phyloP scores from a whole-genome alignment of 495 filamentous ascomycete genomes.

The Hypoxylon intermedium region DNA sequence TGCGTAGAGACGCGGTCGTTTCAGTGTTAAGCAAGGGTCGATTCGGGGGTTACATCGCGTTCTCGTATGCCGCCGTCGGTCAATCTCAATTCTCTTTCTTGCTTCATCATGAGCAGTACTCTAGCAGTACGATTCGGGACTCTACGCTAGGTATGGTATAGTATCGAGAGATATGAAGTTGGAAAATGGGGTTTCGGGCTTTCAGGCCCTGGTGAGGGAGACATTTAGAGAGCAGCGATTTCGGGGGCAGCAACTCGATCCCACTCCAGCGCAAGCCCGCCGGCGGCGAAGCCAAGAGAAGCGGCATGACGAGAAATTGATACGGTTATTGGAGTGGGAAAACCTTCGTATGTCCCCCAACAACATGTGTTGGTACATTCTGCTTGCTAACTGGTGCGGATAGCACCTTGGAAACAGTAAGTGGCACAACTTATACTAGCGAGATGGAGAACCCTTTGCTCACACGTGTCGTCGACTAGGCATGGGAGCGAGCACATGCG shows the following conservation, averaged over 20 bases:
- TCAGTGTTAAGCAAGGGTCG: conserved; percentile 16
- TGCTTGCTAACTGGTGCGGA: neutral
- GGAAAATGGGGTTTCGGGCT: conserved; percentile 14
- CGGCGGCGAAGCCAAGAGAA: neutral
- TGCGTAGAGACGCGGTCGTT: conserved; percentile 2
- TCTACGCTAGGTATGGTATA: neutral
- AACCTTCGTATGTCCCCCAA: conserved; percentile 8
- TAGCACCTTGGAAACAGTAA: conserved; percentile 27
- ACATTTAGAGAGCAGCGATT: neutral
- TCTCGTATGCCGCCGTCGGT: conserved; percentile 1
- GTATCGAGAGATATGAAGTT: neutral
- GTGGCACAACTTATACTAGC: neutral
- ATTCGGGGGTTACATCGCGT: conserved; percentile 9
- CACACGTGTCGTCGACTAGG: conserved; percentile 3
- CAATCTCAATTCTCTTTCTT: neutral
- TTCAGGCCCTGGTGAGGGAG: conserved; percentile 11
- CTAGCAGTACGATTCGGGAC: neutral
- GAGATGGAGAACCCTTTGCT: neutral
- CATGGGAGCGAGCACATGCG: conserved; percentile 27
- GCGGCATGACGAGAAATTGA: neutral
- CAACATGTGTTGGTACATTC: neutral
- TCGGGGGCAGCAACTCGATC: neutral
- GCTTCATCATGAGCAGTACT: neutral
- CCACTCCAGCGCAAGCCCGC: neutral
- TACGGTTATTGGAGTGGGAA: conserved; percentile 14